Base-by-base conservation (phyloP, 2,329 filamentous ascomycete genomes). In the Lecanicillium sp. region DNA sequence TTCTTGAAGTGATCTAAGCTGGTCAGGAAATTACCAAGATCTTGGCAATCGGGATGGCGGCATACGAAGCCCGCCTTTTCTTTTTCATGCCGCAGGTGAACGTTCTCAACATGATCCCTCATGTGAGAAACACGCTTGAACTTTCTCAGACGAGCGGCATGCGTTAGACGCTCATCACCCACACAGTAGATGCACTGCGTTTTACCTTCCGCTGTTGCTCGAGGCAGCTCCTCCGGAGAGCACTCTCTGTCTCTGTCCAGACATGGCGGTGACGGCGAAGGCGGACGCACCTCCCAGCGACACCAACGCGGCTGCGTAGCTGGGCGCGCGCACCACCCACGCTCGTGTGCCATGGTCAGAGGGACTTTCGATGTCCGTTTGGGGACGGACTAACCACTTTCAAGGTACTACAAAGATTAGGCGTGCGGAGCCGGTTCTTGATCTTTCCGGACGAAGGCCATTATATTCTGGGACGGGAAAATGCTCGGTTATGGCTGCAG, bases 141-240 rank as follows among this genome's bases (percentile, higher is more conserved):
- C 11, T 28, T 27, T n/a, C 43, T 29, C 20, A 42, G 35, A 3
- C 40, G 18, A 28, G 8, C 17, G 5, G 7, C 29, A 28, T 34
- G 32, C 4, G 36, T 22, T 15, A 45, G 29, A 25, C 32, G 27
- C 40, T 41, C 38, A 36, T 43, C 36, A 19, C 41, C 28, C 22
- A 41, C 32, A 12, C 35, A 43, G 25, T 39, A 45, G 22, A 43
- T 43, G 19, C 35, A 45, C 19, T 45, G 35, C 14, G 19, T 45
- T 32, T 36, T 41, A 3, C 25, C 37, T 33, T 45, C 31, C 11
- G 10, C 17, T 9, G 20, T 37, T 5, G 14, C 15, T 28, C 31
- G 13, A 19, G 17, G 18, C 27, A 37, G n/a, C 36, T 22, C 22
- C 22, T 25, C 10, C 14, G 36, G 28, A 32, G 36, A 37, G 11